These are phyloP conservation scores for Paraphaeosphaeria minitans DNA, from an alignment of 2,329 filamentous ascomycete genomes.

Conservation along the genomic window DNA sequence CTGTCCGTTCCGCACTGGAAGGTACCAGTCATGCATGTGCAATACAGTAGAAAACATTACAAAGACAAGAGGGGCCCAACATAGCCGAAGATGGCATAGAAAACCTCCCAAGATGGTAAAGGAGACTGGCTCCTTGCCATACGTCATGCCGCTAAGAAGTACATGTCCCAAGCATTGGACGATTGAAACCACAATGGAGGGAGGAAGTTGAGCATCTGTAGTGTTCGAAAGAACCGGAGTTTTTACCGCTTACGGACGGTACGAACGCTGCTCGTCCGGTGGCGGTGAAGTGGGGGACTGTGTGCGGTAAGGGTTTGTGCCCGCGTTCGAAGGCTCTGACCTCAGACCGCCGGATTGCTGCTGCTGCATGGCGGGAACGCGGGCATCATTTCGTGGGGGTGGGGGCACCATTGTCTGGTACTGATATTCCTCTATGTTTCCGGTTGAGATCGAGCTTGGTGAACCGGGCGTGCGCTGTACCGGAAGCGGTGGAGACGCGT, in stretches of 20 bases:
- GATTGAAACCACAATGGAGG: not conserved
- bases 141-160: constrained; percentile 7
- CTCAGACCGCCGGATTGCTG: constrained; percentile 5
- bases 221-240: not conserved
- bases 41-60: not conserved
- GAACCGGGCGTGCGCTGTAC: constrained; percentile 32
- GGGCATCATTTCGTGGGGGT: constrained; percentile 31
- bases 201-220: not conserved
- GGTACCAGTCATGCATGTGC: not conserved
- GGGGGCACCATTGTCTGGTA: constrained; percentile 39
- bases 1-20: constrained; percentile 1
- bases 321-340: constrained; percentile 9
- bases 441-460: constrained; percentile 40
- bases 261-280: constrained; percentile 8
- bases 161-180: constrained; percentile 1
- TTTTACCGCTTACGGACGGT: constrained; percentile 10
- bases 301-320: constrained; percentile 25
- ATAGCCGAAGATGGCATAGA: not conserved
- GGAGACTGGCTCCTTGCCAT: constrained; percentile 18
- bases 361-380: constrained; percentile 15
- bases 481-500: constrained; percentile 28
- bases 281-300: constrained; percentile 5
- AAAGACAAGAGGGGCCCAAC: not conserved
- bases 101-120: constrained; percentile 1
- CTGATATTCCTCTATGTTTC: constrained; percentile 39